These are phyloP conservation scores for Sphagnum tenellum DNA, from an alignment of 225 moss, liverwort and hornwort species.

Conservation along the genomic window DNA sequence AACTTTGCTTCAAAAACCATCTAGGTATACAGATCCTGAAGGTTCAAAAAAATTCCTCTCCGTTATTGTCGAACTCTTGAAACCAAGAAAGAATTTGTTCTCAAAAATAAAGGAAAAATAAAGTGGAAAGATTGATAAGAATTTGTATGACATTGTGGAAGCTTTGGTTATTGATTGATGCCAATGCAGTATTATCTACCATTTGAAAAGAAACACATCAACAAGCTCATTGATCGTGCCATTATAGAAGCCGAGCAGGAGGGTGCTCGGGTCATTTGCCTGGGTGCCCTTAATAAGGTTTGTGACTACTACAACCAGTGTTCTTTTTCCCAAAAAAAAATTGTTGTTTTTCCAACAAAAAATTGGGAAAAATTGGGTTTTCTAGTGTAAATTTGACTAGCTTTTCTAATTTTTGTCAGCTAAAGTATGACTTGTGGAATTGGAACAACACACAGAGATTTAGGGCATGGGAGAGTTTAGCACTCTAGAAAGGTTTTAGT, in stretches of 20 bases:
- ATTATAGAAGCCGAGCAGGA: conserved; percentile 45
- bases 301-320: not conserved
- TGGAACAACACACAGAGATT: not conserved
- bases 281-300: conserved; percentile 85
- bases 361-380: not conserved
- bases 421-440: not conserved
- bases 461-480: not conserved
- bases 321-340: not conserved
- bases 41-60: not conserved
- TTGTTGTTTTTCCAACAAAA: too few relatives aligned
- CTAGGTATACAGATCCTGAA: not conserved
- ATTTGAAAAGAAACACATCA: conserved; percentile 48
- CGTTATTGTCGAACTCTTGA: too few relatives aligned
- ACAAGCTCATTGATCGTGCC: conserved; percentile 51
- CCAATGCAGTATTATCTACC: conserved; percentile 46
- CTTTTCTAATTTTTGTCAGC: not conserved
- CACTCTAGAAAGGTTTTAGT: not conserved
- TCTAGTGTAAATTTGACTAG: not conserved
- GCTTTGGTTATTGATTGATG: not conserved
- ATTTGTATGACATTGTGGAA: not conserved
- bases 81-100: not conserved
- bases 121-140: not conserved
- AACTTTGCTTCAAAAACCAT: not conserved
- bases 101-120: not conserved
- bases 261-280: conserved; percentile 58